Base-by-base conservation (phyloP, 208 protist genomes). In the Crithidia bombi region DNA sequence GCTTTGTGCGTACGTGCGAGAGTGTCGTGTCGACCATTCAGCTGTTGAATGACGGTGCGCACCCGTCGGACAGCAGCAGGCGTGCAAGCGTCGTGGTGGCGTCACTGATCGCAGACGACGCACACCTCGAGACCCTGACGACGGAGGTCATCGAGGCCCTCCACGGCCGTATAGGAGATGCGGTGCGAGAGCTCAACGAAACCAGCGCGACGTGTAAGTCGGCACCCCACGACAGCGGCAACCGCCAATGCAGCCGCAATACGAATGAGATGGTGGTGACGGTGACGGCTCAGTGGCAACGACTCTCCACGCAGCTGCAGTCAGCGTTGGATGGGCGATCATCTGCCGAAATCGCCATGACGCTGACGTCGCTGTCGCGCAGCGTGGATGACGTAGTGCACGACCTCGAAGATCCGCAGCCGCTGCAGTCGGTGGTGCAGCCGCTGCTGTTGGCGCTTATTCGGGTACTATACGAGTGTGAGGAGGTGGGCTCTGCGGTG, bases 401-500 rank as follows among this genome's bases (percentile, higher is more conserved):
- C 28, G 44, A 46, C 25, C 39, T 83, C 5, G 69, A 25, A 19
- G 30, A 77, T 32, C 69, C 68, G 25, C 50, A 54, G 41, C 49
- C 38, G 30, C 33, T 65, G 0, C 49, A 26, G 9, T n/a, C 25
- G 7, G 44, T 65, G 0, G 55, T 47, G 19, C 47, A 59, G 33
- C 23, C 17, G 6, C 35, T 82, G 11, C 43, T 91, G 33, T 49
- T 26, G 0, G 33, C 82, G 26, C 69, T 90, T 1, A 10, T 77
- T 23, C 75, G 82, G 14, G 78, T 86, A 11, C 66, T 96, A 12
- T 57, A 65, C 49, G 72, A 77, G 41, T 69, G 56, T 2, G 70
- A 82, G 30, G 88, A 94, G 28, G 65, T 74, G 5, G 86, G 74
- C 39, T 79, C 73, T 4, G 84, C 76, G 12, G 74, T 79, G 30